phyloP scores from a whole-genome alignment of 2,329 filamentous ascomycete genomes.

The Hymenoscyphus repandus region DNA sequence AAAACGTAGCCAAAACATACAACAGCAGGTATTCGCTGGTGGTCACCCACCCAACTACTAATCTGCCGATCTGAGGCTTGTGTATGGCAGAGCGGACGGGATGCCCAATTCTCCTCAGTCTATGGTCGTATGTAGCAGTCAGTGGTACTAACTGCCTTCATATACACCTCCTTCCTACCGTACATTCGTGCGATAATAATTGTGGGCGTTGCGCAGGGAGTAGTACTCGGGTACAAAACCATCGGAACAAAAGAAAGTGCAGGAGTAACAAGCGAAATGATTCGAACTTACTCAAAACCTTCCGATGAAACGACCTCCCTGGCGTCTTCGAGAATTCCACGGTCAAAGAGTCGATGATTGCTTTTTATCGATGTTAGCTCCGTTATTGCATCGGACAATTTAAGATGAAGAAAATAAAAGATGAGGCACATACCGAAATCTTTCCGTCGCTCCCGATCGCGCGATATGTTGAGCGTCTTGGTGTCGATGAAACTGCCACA shows the following conservation, averaged over 20 bases:
- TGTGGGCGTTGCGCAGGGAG: no score
- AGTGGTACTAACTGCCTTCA: neutral
- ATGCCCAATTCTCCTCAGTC: conserved; percentile 23
- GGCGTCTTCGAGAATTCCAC: conserved; percentile 69
- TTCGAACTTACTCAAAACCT: conserved; percentile 57
- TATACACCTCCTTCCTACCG: no score
- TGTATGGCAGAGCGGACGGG: conserved; percentile 28
- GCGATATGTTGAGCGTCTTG: conserved; percentile 66
- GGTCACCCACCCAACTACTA: conserved; percentile 26
- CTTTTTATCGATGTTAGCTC: conserved; percentile 29
- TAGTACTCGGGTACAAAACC: neutral
- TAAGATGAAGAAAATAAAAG: neutral
- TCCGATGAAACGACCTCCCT: conserved; percentile 74
- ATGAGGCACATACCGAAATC: conserved; percentile 42
- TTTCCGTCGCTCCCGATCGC: conserved; percentile 53
- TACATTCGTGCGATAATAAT: no score
- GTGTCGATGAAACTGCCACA: conserved; percentile 78
- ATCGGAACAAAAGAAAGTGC: neutral
- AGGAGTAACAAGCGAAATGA: neutral
- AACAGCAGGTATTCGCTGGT: conserved; percentile 28
- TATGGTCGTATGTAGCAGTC: conserved; percentile 10
- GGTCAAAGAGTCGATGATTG: conserved; percentile 67
- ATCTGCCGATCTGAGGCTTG: conserved; percentile 25
- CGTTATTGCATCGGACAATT: conserved; percentile 1
- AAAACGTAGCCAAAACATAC: conserved; percentile 19